A percentile compares a stretch with the other conserved stretches of the same genome.
Conservation (phyloP, 2,329 filamentous ascomycete species). For the Paraconiothyrium brasiliense region DNA sequence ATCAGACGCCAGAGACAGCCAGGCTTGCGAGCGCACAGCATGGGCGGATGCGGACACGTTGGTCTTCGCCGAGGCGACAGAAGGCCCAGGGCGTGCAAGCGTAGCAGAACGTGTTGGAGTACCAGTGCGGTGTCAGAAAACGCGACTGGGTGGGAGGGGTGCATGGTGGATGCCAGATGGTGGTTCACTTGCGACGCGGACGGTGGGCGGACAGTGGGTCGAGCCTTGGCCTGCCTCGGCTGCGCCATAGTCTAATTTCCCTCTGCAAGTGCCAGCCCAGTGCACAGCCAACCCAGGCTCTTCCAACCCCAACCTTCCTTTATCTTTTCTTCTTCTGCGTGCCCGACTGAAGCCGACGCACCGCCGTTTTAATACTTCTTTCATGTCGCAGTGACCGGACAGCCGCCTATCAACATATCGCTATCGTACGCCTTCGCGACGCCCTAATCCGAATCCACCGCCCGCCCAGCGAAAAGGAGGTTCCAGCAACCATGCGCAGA, state of each 20-base stretch:
- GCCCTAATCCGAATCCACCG: conserved; percentile 8
- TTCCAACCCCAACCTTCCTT: conserved; percentile 23
- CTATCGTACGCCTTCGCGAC: conserved; percentile 15
- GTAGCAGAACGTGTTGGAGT: not conserved
- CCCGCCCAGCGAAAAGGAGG: conserved; percentile 30
- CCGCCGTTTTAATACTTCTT: conserved; percentile 20
- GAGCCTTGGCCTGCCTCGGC: not conserved
- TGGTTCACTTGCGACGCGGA: conserved; percentile 10
- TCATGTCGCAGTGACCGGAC: conserved; percentile 23
- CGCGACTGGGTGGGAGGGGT: not conserved
- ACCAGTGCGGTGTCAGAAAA: not conserved
- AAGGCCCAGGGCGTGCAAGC: conserved; percentile 4
- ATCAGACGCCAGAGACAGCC: conserved; percentile 7
- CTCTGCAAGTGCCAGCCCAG: conserved; percentile 9
- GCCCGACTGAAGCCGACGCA: conserved; percentile 24
- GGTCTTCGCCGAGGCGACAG: not conserved
- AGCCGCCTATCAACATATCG: conserved; percentile 21
- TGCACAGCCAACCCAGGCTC: conserved; percentile 31
- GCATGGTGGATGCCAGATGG: not conserved
- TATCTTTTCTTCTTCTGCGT: conserved; percentile 23
- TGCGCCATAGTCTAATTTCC: conserved; percentile 14
- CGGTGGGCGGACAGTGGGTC: not conserved
- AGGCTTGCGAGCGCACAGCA: conserved; percentile 2
- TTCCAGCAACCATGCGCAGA: conserved; percentile 63
- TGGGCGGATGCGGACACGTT: not conserved